phyloP scores from a whole-genome alignment of 352 stramenopile genomes.

The Pythium brachiatum region DNA sequence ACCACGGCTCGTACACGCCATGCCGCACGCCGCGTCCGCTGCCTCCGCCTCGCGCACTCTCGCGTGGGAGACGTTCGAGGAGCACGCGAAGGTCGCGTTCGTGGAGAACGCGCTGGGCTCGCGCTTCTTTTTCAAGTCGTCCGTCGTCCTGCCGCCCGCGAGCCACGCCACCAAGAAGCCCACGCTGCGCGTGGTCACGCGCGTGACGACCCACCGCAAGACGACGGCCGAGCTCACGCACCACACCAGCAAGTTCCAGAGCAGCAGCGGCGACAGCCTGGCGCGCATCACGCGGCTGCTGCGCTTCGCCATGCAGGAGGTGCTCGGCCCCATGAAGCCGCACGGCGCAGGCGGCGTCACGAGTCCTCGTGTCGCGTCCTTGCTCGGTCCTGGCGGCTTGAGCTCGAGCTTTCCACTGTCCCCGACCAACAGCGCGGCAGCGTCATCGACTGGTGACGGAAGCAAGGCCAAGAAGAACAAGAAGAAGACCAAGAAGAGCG shows the following conservation, averaged over 20 bases:
- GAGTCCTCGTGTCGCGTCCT: conserved; percentile 19
- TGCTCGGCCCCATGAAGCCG: conserved; percentile 54
- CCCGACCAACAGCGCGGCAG: conserved; percentile 2
- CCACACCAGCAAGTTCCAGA: conserved; percentile 26
- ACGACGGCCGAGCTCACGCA: conserved; percentile 11
- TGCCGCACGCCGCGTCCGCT: conserved; percentile 6
- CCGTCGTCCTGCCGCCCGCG: neutral
- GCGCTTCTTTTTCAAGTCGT: conserved; percentile 64
- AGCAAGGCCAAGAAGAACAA: conserved; percentile 30
- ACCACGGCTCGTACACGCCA: too few relatives aligned
- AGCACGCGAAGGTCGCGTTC: conserved; percentile 63
- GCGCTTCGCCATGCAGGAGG: conserved; percentile 66
- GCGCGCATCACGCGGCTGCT: conserved; percentile 48
- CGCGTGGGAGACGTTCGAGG: conserved; percentile 66
- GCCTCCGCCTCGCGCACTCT: conserved; percentile 9
- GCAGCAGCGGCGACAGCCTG: conserved; percentile 29
- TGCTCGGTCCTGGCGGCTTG: neutral
- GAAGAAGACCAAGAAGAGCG: conserved; percentile 46
- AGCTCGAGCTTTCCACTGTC: neutral
- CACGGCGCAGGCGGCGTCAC: conserved; percentile 5
- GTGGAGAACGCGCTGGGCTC: conserved; percentile 47
- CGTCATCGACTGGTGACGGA: neutral
- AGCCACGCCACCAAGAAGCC: conserved; percentile 23
- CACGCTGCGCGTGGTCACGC: conserved; percentile 33
- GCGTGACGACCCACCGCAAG: conserved; percentile 30